Base-by-base conservation (phyloP, 495 filamentous ascomycete genomes). In the Penicillium robsamsonii region DNA sequence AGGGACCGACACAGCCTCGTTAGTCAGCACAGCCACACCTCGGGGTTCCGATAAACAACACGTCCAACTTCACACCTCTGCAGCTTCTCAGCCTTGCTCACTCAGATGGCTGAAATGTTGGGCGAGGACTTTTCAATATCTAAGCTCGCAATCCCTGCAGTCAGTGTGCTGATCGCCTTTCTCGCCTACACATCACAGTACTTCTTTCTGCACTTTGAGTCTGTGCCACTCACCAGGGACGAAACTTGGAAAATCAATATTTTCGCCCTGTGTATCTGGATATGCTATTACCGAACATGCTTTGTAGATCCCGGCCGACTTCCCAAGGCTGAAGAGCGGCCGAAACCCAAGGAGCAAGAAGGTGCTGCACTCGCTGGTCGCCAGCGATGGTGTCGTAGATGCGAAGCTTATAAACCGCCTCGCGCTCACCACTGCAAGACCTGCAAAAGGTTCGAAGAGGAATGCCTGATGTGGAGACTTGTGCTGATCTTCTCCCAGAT, bases 351-450 rank as follows among this genome's bases (percentile, higher is more conserved):
- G 31, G 50, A 62, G 50, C 55, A 64, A 62, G 53, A 71, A 54
- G 52, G 71, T 55, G 62, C 71, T 56, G 30, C 56, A 25, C 41
- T 62, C 13, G 53, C 50, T 53, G 61, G 66, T 35, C 57, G 75
- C 57, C 69, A 75, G 60, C 67, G 84, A 59, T 97, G 91, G 90
- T 98, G 94, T 70, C 86, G 84, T 64, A 96, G 89, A 71, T 98
- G 94, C 67, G 75, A 86, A 45, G 82, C 84, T 12, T 83, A 80
- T 17, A 97, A 97, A 62, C 91, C 95, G 10, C 89, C 89, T 7
- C 79, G 94, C 48, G 83, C 91, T 40, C 95, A 98, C 75, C 94
- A 98, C 75, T 98, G 94, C 77, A 88, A 87, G 60, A 84, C 81
- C 46, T 98, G 94, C 73, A 77, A 79, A 62, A 86, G 88, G 83